These are phyloP conservation scores for Knufia petricola DNA, from an alignment of 2,329 filamentous ascomycete genomes.

Conservation along the genomic window DNA sequence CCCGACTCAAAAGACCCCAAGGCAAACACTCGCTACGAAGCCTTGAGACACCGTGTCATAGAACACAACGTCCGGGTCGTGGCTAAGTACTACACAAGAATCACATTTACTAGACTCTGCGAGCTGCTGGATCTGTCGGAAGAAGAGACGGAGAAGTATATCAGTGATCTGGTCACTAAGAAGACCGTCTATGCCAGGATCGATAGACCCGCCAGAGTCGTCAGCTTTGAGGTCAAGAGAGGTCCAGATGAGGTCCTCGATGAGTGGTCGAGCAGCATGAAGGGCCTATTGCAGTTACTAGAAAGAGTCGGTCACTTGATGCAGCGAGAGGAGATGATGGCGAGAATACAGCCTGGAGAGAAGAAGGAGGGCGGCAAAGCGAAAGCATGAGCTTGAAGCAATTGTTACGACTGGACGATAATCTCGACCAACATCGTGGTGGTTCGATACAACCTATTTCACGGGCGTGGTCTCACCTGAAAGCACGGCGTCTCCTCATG, in stretches of 20 bases:
- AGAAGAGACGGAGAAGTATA: conserved; percentile 98
- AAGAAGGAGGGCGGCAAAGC: conserved; percentile 12
- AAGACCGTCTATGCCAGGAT: conserved; percentile 99
- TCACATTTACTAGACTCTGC: conserved; percentile 82
- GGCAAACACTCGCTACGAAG: conserved; percentile 78
- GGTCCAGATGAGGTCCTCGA: conserved; percentile 95
- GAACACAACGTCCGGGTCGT: conserved; percentile 98
- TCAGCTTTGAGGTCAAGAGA: conserved; percentile 88
- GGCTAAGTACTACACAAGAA: conserved; percentile 97
- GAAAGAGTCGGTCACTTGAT: conserved; percentile 96
- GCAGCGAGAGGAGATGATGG: conserved; percentile 99
- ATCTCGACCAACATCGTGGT: background rate
- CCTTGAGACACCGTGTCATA: conserved; percentile 94
- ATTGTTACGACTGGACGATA: background rate
- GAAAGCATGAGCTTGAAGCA: background rate
- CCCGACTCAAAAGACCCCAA: conserved; percentile 63
- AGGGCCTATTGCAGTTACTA: conserved; percentile 72
- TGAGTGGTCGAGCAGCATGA: conserved; percentile 98
- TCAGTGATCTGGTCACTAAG: conserved; percentile 88
- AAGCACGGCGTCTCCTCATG: too few relatives aligned
- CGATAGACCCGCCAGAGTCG: conserved; percentile 80
- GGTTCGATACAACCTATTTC: background rate
- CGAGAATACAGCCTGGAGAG: conserved; percentile 64
- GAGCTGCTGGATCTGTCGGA: conserved; percentile 84
- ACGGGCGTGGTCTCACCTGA: background rate